Conservation (phyloP, 1,284 basidiomycete genomes). For the Ganoderma sinense region DNA sequence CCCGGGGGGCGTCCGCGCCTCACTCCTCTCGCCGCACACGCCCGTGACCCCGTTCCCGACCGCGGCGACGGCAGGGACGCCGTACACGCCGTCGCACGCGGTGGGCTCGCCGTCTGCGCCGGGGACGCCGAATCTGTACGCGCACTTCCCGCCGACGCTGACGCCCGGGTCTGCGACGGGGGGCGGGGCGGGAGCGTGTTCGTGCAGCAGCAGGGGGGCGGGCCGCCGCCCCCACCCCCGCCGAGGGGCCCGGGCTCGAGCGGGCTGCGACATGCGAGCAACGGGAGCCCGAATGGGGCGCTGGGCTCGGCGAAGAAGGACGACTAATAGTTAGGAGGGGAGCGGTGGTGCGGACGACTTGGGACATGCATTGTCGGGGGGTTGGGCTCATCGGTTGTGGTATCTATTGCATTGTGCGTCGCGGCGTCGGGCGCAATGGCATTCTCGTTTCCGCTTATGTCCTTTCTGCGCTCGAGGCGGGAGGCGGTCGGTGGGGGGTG, state of each 20-base stretch:
- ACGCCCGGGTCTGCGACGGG: slow-evolving; percentile 42
- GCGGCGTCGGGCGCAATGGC: neutral
- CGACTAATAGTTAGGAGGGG: slow-evolving; percentile 41
- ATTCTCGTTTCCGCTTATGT: neutral
- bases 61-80: slow-evolving; percentile 36
- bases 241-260: slow-evolving; percentile 23
- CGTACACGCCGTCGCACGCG: slow-evolving; percentile 28
- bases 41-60: slow-evolving; percentile 31
- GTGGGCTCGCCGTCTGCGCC: slow-evolving; percentile 30
- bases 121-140: slow-evolving; percentile 37
- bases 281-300: slow-evolving; percentile 21
- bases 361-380: too few relatives aligned
- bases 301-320: slow-evolving; percentile 48
- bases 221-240: slow-evolving; percentile 36
- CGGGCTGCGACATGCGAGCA: slow-evolving; percentile 28
- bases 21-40: slow-evolving; percentile 21
- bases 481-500: neutral
- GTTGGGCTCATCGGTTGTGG: neutral
- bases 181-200: slow-evolving; percentile 24
- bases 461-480: neutral
- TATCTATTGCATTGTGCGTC: neutral
- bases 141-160: slow-evolving; percentile 39
- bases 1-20: slow-evolving; percentile 17
- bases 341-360: too few relatives aligned
- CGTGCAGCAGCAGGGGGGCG: slow-evolving; percentile 33